phyloP scores from a whole-genome alignment of 176 grass and related monocot genomes.

The Oryza meridionalis region DNA sequence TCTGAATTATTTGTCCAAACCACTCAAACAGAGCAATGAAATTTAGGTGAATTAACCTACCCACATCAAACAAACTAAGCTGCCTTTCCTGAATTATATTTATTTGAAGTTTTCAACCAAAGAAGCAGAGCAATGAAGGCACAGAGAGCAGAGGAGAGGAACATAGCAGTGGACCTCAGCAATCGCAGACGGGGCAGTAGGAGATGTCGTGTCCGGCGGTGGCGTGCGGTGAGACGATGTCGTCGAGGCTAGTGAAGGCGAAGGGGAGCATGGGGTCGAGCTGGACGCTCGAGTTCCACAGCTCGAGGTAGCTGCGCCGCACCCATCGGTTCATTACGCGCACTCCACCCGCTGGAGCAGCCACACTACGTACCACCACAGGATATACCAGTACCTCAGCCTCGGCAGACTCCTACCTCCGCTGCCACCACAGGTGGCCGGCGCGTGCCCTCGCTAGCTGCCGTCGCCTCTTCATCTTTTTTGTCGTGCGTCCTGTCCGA shows the following conservation, averaged over 20 bases:
- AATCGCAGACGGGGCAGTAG: conserved; percentile 86
- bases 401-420: conserved; percentile 47
- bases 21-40: no score
- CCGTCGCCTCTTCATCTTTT: conserved; percentile 50
- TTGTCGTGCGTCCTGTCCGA: conserved; percentile 64
- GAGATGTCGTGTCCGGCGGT: conserved; percentile 71
- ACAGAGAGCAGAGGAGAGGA: neutral
- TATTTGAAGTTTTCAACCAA: neutral
- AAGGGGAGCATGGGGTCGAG: conserved; percentile 89
- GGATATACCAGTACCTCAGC: conserved; percentile 78
- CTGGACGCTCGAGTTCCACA: conserved; percentile 73
- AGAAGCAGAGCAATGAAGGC: neutral
- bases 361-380: conserved; percentile 60
- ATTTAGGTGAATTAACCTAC: neutral
- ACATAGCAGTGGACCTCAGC: conserved; percentile 52
- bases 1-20: no score
- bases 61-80: neutral
- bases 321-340: conserved; percentile 71
- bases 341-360: conserved; percentile 59
- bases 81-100: neutral
- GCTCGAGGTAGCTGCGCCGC: conserved; percentile 80
- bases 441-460: conserved; percentile 34
- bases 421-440: neutral
- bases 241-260: conserved; percentile 73
- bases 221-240: conserved; percentile 61